Evolutionary conservation across 1,139 yeast genomes (phyloP).

Genomic region (Petasospora fabianii): DNA sequence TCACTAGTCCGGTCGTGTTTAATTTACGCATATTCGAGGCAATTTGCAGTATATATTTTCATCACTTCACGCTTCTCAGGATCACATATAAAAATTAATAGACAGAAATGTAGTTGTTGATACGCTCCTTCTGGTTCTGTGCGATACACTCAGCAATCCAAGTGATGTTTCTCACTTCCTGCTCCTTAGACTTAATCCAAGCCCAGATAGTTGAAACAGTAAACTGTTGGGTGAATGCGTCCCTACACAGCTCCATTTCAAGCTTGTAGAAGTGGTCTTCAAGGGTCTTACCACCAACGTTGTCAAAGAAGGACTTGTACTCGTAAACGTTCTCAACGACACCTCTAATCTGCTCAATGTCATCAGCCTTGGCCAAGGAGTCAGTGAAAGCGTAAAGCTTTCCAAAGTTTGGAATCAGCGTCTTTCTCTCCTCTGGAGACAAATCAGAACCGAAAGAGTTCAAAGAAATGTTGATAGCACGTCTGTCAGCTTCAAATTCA

Average conservation of each 20-base stretch:
- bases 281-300: slow-evolving; percentile 52
- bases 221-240: slow-evolving; percentile 96
- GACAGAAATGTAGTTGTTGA: slow-evolving; percentile 73
- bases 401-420: slow-evolving; percentile 79
- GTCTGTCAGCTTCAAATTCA: slow-evolving; percentile 90
- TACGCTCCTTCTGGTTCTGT: slow-evolving; percentile 79
- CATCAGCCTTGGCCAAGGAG: slow-evolving; percentile 73
- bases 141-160: slow-evolving; percentile 99
- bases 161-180: slow-evolving; percentile 91
- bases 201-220: slow-evolving; percentile 92
- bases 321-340: slow-evolving; percentile 73
- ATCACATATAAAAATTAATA: slow-evolving; percentile 34
- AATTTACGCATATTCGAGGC: not conserved
- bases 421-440: slow-evolving; percentile 61
- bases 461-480: slow-evolving; percentile 86
- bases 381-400: slow-evolving; percentile 70
- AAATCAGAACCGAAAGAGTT: slow-evolving; percentile 86
- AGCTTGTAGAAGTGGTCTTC: slow-evolving; percentile 92
- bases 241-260: slow-evolving; percentile 89
- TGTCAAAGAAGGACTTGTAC: slow-evolving; percentile 71
- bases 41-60: not conserved
- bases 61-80: not conserved
- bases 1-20: no score
- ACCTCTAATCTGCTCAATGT: slow-evolving; percentile 75
- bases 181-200: slow-evolving; percentile 93